These are phyloP conservation scores for Trametes pubescens DNA, from an alignment of 1,284 basidiomycete species.

Conservation along the genomic window DNA sequence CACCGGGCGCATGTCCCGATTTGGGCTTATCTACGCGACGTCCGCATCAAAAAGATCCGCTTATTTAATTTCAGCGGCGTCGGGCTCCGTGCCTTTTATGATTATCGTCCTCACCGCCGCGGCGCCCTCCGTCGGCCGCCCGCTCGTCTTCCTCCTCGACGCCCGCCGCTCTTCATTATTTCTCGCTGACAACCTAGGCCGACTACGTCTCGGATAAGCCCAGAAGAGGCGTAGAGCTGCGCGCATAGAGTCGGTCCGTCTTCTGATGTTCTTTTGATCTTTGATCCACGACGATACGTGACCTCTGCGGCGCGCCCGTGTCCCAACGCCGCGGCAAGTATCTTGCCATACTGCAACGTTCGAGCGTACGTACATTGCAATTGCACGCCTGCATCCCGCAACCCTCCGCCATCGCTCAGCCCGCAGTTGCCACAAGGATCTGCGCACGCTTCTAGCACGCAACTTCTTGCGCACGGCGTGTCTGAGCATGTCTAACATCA, in stretches of 20 bases:
- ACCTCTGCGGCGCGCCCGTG: neutral
- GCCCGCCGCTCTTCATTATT: neutral
- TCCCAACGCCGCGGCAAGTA: neutral
- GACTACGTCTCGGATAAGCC: constrained; percentile 3
- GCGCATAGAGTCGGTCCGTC: neutral
- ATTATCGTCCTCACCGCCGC: constrained; percentile 16
- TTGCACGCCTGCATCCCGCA: neutral
- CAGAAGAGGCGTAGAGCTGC: neutral
- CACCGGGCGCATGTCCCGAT: constrained; percentile 21
- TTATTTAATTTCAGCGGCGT: constrained; percentile 15
- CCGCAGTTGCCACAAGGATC: neutral
- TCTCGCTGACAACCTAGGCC: constrained; percentile 5
- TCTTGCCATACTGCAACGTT: neutral
- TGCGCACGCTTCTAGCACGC: neutral
- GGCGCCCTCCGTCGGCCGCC: constrained; percentile 17
- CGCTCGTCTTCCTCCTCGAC: constrained; percentile 3
- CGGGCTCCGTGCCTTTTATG: constrained; percentile 19
- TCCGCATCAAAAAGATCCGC: constrained; percentile 24
- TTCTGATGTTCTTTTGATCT: constrained; percentile 23
- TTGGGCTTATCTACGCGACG: constrained; percentile 31
- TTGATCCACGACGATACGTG: neutral
- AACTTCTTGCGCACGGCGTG: neutral
- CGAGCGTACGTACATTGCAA: neutral
- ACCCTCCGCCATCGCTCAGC: neutral
- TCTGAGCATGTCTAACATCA: neutral